phyloP scores from a whole-genome alignment of 768 basidiomycete genomes.

The Russula sp. region DNA sequence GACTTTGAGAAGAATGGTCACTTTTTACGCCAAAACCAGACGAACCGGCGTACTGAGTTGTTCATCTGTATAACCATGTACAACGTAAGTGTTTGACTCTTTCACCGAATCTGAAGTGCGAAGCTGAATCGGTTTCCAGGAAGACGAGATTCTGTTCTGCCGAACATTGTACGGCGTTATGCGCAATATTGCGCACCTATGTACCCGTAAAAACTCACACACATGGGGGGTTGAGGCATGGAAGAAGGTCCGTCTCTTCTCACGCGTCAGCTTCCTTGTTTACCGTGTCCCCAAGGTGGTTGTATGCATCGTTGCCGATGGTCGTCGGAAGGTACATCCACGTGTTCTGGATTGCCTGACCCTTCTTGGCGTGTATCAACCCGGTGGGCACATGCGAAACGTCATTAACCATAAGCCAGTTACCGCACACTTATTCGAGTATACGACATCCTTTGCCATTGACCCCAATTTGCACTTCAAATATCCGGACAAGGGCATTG shows the following conservation, averaged over 20 bases:
- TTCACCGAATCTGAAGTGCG: slow-evolving; percentile 1
- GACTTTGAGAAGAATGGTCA: slow-evolving; percentile 83
- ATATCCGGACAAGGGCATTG: slow-evolving; percentile 89
- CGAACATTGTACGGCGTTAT: slow-evolving; percentile 94
- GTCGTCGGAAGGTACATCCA: slow-evolving; percentile 77
- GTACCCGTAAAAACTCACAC: slow-evolving; percentile 82
- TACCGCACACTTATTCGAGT: slow-evolving; percentile 78
- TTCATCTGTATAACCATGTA: slow-evolving; percentile 97
- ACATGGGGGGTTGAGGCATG: slow-evolving; percentile 96
- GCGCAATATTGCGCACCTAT: slow-evolving; percentile 78
- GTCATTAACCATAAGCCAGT: slow-evolving; percentile 71
- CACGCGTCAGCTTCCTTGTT: not conserved
- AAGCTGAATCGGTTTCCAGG: slow-evolving; percentile 43
- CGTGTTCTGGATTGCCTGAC: slow-evolving; percentile 87
- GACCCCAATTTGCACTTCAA: slow-evolving; percentile 79
- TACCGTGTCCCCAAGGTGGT: slow-evolving; percentile 59
- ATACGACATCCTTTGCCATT: slow-evolving; percentile 75
- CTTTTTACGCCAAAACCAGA: slow-evolving; percentile 82
- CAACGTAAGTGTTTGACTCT: slow-evolving; percentile 63
- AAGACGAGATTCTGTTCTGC: slow-evolving; percentile 88
- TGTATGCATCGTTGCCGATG: slow-evolving; percentile 89
- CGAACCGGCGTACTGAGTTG: slow-evolving; percentile 77
- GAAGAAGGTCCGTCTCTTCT: slow-evolving; percentile 66
- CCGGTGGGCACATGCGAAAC: slow-evolving; percentile 57
- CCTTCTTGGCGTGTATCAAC: slow-evolving; percentile 90